These are phyloP conservation scores for Platanus orientalis DNA, from an alignment of 164 flowering plant genomes.

Conservation along the genomic window DNA sequence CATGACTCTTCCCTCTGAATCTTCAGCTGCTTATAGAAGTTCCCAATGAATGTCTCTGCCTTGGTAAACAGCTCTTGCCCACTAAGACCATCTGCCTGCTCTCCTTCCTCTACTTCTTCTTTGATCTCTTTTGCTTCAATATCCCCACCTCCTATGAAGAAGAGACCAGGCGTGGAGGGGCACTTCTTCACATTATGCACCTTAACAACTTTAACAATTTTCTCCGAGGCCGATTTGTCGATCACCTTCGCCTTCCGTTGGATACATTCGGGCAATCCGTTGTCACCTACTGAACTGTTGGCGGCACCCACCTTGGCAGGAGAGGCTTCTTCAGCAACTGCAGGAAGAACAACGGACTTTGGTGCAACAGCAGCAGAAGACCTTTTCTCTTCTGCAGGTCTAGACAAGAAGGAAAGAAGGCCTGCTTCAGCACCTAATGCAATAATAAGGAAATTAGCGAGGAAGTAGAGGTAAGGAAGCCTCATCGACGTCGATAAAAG, in stretches of 20 bases:
- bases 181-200: slow-evolving; percentile 40
- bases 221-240: slow-evolving; percentile 33
- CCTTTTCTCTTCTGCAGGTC: slow-evolving; percentile 30
- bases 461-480: slow-evolving; percentile 55
- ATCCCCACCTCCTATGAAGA: slow-evolving; percentile 45
- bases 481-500: slow-evolving; percentile 51
- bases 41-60: slow-evolving; percentile 72
- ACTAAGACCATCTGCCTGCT: slow-evolving; percentile 24
- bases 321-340: slow-evolving; percentile 12
- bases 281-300: background rate
- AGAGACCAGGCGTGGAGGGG: slow-evolving; percentile 62
- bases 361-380: slow-evolving; percentile 1
- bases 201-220: slow-evolving; percentile 15
- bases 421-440: slow-evolving; percentile 69
- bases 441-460: slow-evolving; percentile 63
- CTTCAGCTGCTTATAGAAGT: slow-evolving; percentile 76
- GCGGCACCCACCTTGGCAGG: slow-evolving; percentile 8
- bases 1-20: slow-evolving; percentile 81
- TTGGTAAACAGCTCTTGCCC: slow-evolving; percentile 56
- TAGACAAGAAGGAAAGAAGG: slow-evolving; percentile 37
- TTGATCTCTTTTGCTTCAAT: slow-evolving; percentile 20
- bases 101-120: slow-evolving; percentile 25
- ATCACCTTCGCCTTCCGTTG: slow-evolving; percentile 14
- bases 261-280: background rate
- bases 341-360: slow-evolving; percentile 2